These are phyloP conservation scores for Agaricus blazei DNA, from an alignment of 768 basidiomycete genomes.

Conservation along the genomic window DNA sequence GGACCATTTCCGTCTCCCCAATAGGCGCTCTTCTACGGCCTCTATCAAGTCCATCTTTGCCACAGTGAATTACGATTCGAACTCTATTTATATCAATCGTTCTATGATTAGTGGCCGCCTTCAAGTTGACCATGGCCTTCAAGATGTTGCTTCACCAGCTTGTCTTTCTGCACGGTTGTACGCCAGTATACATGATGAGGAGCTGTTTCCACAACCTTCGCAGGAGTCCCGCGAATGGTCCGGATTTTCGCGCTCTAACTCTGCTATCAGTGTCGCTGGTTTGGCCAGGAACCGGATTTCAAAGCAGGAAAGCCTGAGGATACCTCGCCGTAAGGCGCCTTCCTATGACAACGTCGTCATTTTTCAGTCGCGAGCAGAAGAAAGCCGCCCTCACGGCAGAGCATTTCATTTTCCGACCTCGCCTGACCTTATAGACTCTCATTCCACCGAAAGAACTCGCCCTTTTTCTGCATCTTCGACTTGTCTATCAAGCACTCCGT, in stretches of 20 bases:
- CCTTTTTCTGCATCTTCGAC: slow-evolving; percentile 7
- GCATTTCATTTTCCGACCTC: slow-evolving; percentile 31
- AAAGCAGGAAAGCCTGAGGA: slow-evolving; percentile 66
- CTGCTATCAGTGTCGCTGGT: slow-evolving; percentile 55
- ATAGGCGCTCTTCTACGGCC: slow-evolving; percentile 58
- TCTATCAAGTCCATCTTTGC: slow-evolving; percentile 61
- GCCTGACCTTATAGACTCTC: slow-evolving; percentile 9
- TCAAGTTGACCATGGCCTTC: slow-evolving; percentile 71
- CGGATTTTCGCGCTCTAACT: slow-evolving; percentile 49
- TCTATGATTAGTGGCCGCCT: slow-evolving; percentile 60
- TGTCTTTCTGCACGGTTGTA: slow-evolving; percentile 66
- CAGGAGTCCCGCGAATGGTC: slow-evolving; percentile 27
- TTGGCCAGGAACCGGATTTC: slow-evolving; percentile 60
- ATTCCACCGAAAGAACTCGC: neutral
- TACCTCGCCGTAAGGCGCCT: slow-evolving; percentile 50
- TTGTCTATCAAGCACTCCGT: neutral
- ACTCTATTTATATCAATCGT: slow-evolving; percentile 62
- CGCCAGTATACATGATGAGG: slow-evolving; percentile 57
- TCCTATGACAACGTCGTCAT: slow-evolving; percentile 21
- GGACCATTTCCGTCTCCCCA: slow-evolving; percentile 27
- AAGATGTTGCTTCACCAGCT: slow-evolving; percentile 75
- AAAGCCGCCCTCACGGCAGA: slow-evolving; percentile 21
- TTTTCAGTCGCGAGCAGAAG: slow-evolving; percentile 20
- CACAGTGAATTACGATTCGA: slow-evolving; percentile 45
- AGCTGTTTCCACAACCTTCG: slow-evolving; percentile 52